A percentile compares a stretch with the other conserved stretches of the same genome.
phyloP scores from a whole-genome alignment of 306 rosid genomes.

The Glycine tomentella region DNA sequence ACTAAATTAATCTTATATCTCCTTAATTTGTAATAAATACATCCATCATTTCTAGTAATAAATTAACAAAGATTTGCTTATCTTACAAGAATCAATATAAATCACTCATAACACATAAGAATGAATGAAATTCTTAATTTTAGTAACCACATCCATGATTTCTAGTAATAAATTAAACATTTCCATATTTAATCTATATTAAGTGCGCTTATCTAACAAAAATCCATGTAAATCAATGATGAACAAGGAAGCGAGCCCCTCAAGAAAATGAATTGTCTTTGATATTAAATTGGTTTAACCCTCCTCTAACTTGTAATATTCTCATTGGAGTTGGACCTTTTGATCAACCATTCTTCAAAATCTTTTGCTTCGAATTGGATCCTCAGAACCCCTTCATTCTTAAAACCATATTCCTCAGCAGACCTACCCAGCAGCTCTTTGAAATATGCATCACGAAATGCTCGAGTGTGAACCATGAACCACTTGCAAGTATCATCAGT shows the following conservation, averaged over 20 bases:
- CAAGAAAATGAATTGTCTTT: too few relatives aligned
- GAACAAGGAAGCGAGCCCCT: too few relatives aligned
- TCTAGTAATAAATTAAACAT: not conserved
- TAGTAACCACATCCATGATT: too few relatives aligned
- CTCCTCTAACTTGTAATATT: slow-evolving; percentile 9
- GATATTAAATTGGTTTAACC: slow-evolving; percentile 33
- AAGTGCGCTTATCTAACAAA: not conserved
- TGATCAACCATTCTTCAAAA: slow-evolving; percentile 62
- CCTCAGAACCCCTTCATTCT: slow-evolving; percentile 61
- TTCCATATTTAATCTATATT: too few relatives aligned
- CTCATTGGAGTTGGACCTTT: slow-evolving; percentile 39
- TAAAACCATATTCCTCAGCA: slow-evolving; percentile 60
- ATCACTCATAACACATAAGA: too few relatives aligned
- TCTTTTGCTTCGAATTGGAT: slow-evolving; percentile 57
- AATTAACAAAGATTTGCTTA: too few relatives aligned
- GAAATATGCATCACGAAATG: slow-evolving; percentile 53
- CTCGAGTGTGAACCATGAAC: slow-evolving; percentile 52
- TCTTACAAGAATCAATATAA: too few relatives aligned
- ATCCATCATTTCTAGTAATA: too few relatives aligned
- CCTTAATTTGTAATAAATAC: too few relatives aligned
- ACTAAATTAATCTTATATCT: too few relatives aligned
- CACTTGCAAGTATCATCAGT: slow-evolving; percentile 41
- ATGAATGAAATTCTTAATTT: too few relatives aligned
- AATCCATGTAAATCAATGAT: too few relatives aligned
- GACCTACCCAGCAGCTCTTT: slow-evolving; percentile 50